Evolutionary conservation across 768 basidiomycete genomes (phyloP).

Genomic region (Mrakia gelida): DNA sequence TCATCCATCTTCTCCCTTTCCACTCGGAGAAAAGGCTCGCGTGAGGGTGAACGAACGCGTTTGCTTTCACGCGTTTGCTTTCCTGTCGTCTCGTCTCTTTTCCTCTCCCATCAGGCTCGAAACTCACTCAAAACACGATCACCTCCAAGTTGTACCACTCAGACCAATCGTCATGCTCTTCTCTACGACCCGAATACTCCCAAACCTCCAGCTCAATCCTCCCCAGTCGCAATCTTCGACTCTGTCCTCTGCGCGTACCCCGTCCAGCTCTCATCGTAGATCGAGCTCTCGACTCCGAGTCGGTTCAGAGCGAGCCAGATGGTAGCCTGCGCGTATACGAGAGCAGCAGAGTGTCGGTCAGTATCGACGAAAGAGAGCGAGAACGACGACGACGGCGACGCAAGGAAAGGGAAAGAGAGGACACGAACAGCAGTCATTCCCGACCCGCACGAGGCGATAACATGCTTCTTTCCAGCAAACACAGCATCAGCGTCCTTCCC

Average conservation of each 20-base stretch:
- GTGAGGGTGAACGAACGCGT: no score
- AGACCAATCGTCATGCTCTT: no score
- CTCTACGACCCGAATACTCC: no score
- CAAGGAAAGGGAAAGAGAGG: background rate
- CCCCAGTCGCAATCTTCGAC: constrained; percentile 64
- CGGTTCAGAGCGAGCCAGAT: constrained; percentile 86
- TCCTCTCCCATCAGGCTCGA: no score
- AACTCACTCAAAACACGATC: no score
- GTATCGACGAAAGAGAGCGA: background rate
- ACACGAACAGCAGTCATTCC: constrained; percentile 29
- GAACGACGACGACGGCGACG: background rate
- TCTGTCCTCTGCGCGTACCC: constrained; percentile 76
- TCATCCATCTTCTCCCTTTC: no score
- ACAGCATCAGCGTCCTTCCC: constrained; percentile 21
- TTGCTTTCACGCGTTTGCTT: no score
- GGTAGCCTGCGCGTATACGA: constrained; percentile 45
- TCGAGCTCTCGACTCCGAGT: constrained; percentile 48
- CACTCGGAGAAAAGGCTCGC: no score
- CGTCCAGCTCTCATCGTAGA: constrained; percentile 99
- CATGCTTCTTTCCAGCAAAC: constrained; percentile 12
- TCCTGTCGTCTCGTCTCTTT: no score
- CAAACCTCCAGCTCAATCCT: background rate
- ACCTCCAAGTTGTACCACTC: no score
- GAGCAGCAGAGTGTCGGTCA: no score
- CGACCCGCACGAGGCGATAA: constrained; percentile 19